Percentiles rank a stretch among this genome's conserved stretches.
Evolutionary conservation across 495 filamentous ascomycete species (phyloP).

Genomic region (Hypoxylon cercidicola): DNA sequence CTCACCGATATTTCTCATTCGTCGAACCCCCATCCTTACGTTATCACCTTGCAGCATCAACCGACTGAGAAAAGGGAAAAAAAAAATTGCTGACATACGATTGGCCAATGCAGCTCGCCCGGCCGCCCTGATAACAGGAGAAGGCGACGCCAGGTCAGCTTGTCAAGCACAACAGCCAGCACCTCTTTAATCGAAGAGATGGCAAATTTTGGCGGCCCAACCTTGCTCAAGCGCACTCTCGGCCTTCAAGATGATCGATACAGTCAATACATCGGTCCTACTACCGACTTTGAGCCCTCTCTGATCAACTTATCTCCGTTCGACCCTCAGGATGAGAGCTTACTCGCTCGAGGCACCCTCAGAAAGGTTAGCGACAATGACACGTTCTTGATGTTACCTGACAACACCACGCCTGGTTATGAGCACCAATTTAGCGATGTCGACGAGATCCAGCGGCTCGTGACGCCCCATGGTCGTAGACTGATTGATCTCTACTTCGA

Average conservation of each 20-base stretch:
- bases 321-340: constrained; percentile 76
- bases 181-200: constrained; percentile 67
- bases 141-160: constrained; percentile 61
- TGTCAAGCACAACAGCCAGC: constrained; percentile 64
- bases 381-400: constrained; percentile 84
- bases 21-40: constrained; percentile 43
- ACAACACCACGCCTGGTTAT: constrained; percentile 69
- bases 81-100: constrained; percentile 52
- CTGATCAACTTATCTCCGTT: constrained; percentile 77
- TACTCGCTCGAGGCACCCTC: constrained; percentile 72
- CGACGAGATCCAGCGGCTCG: constrained; percentile 82
- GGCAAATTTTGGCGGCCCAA: constrained; percentile 69
- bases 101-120: constrained; percentile 61
- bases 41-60: constrained; percentile 43
- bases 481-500: constrained; percentile 89
- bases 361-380: constrained; percentile 83
- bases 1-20: constrained; percentile 45
- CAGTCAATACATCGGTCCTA: constrained; percentile 72
- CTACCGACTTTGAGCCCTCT: constrained; percentile 77
- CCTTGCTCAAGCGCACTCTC: constrained; percentile 70
- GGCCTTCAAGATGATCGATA: constrained; percentile 71
- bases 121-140: constrained; percentile 64
- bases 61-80: constrained; percentile 31
- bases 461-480: constrained; percentile 81
- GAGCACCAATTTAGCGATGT: constrained; percentile 71